Evolutionary conservation across 257 asterid species (phyloP), one percentile per base, ranked within the genome.

Genomic region (Scutellaria baicalensis): DNA sequence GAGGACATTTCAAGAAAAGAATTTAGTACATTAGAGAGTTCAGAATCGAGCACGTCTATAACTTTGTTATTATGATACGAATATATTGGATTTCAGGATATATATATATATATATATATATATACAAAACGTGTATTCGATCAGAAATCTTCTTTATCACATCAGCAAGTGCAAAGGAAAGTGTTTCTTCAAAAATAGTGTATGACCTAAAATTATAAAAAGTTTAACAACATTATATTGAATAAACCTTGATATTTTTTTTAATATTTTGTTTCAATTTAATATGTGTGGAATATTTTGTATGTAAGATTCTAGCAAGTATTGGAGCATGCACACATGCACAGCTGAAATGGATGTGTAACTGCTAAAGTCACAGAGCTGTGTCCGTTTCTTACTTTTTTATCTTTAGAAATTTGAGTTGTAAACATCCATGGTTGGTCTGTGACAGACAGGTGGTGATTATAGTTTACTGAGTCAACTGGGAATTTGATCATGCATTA

Each of bases 271-370:
- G 23, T 1, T 17, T 10, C 8, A 61, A 42, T 42, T 64, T 6
- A 47, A n/a, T 27, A 27, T 27, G 33, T 27, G 33, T 27, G 33
- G 33, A 5, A 27, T 27, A 27, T 27, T 27, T 27, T 27, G 33
- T 27, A 27, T 27, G 27, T 9, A 63, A 64, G 73, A 65, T 69
- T 61, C 27, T 75, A 81, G 87, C 73, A 66, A 18, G 75, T 20
- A 78, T 56, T 11, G 23, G 39, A 58, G 66, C 72, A 66, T 54
- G 83, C 87, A 80, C 77, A 55, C 84, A 79, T 60, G 85, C 85
- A 64, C 68, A 68, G 58, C 14, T 71, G 84, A 82, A 83, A 64
- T 70, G 36, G 90, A 82, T 83, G 86, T 73, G 82, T 75, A 57
- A 70, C 73, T 80, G 78, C 81, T 45, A 59, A 33, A 51, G 77